Evolutionary conservation across 495 filamentous ascomycete species (phyloP).

Genomic region (Penicillium mononematosum): DNA sequence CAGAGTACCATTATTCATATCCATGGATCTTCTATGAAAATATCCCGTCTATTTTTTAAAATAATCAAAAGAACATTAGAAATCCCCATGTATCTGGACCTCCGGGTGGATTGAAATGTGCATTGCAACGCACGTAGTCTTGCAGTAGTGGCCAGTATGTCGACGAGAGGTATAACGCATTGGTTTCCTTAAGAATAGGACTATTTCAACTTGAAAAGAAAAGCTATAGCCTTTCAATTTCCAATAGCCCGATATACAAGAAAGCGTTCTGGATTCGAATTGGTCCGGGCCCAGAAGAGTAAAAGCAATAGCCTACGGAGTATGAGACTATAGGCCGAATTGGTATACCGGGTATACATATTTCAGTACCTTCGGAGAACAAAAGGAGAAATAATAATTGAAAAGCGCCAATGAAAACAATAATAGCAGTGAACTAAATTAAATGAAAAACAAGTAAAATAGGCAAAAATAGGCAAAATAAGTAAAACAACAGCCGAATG

Average conservation of each 20-base stretch:
- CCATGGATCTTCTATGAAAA: not conserved
- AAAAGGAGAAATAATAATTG: not conserved
- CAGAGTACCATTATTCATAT: not conserved
- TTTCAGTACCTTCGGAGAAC: not conserved
- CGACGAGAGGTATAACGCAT: not conserved
- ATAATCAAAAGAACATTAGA: not conserved
- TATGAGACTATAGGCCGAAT: not conserved
- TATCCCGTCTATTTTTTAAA: not conserved
- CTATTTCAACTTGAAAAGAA: not conserved
- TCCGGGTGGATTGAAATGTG: not conserved
- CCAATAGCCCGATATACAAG: slow-evolving; percentile 1
- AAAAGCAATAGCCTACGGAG: slow-evolving; percentile 5
- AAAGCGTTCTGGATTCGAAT: slow-evolving; percentile 1
- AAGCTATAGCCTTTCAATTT: slow-evolving; percentile 4
- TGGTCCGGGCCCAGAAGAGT: slow-evolving; percentile 4
- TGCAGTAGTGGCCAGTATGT: not conserved
- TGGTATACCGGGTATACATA: not conserved
- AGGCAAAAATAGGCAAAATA: not conserved
- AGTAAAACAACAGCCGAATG: slow-evolving; percentile 18
- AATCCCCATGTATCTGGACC: not conserved
- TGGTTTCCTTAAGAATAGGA: not conserved
- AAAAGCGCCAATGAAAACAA: not conserved
- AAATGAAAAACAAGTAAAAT: too few relatives aligned
- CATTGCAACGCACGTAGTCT: not conserved
- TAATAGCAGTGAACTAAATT: too few relatives aligned